Percentiles rank a stretch among this genome's conserved stretches.
phyloP scores from a whole-genome alignment of 2,329 filamentous ascomycete genomes.

The Lanzia echinophila region DNA sequence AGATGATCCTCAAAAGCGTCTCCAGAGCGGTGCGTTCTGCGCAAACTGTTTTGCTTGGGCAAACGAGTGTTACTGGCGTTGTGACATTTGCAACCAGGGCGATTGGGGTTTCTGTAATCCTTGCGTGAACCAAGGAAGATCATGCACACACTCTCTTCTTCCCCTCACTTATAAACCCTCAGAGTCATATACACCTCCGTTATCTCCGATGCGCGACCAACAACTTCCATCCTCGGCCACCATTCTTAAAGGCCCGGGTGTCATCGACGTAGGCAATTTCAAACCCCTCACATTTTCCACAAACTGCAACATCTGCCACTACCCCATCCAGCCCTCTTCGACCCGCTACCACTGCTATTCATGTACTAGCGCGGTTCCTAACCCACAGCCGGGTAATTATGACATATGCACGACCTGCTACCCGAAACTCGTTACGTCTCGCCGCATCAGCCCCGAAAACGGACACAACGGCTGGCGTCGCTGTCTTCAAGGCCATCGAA shows the following conservation, averaged over 20 bases:
- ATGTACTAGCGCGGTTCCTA: constrained; percentile 52
- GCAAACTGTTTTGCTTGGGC: constrained; percentile 65
- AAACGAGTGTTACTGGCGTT: constrained; percentile 87
- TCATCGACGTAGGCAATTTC: constrained; percentile 45
- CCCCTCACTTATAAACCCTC: constrained; percentile 59
- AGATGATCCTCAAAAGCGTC: constrained; percentile 59
- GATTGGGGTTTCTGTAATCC: constrained; percentile 92
- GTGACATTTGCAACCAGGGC: constrained; percentile 77
- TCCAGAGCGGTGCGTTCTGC: constrained; percentile 81
- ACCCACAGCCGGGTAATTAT: constrained; percentile 63
- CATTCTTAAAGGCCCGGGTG: constrained; percentile 42
- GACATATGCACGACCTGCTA: constrained; percentile 82
- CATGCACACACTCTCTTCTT: constrained; percentile 75
- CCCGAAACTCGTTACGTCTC: constrained; percentile 52
- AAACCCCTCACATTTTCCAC: constrained; percentile 66
- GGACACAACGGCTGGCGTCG: constrained; percentile 77
- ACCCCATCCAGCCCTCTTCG: constrained; percentile 61
- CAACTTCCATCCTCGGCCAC: constrained; percentile 40
- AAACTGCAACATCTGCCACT: constrained; percentile 71
- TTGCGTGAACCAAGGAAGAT: constrained; percentile 76
- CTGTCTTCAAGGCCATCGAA: constrained; percentile 74
- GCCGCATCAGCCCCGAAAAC: constrained; percentile 66
- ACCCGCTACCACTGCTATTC: constrained; percentile 73
- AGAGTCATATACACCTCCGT: constrained; percentile 32
- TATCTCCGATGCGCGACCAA: constrained; percentile 37